Evolutionary conservation across 176 grass and related monocot species (phyloP).

Genomic region (Metroxylon sagu): DNA sequence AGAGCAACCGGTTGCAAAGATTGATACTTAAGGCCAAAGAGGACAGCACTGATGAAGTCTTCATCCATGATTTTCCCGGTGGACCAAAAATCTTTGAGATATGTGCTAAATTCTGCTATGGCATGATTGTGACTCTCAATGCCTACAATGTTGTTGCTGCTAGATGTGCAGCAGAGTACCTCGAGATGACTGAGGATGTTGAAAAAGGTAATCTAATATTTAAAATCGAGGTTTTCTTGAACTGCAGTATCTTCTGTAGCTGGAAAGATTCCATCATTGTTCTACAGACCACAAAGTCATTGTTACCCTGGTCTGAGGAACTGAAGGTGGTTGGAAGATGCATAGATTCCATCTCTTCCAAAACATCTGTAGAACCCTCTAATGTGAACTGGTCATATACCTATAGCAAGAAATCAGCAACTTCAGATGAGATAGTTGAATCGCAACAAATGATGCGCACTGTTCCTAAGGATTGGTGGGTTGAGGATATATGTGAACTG

Average conservation of each 20-base stretch:
- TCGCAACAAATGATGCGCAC: slow-evolving; percentile 21
- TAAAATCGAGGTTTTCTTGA: slow-evolving; percentile 96
- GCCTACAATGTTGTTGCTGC: slow-evolving; percentile 78
- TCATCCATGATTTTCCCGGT: slow-evolving; percentile 58
- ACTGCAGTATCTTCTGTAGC: slow-evolving; percentile 72
- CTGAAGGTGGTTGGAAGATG: slow-evolving; percentile 80
- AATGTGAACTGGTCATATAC: slow-evolving; percentile 88
- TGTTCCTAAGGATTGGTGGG: slow-evolving; percentile 87
- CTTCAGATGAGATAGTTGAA: slow-evolving; percentile 55
- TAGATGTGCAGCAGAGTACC: slow-evolving; percentile 77
- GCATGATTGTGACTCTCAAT: slow-evolving; percentile 84
- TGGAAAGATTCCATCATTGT: slow-evolving; percentile 98
- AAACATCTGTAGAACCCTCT: slow-evolving; percentile 74
- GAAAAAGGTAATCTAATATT: slow-evolving; percentile 96
- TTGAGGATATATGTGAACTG: slow-evolving; percentile 87
- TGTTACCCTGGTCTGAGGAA: slow-evolving; percentile 77
- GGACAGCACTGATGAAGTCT: slow-evolving; percentile 54
- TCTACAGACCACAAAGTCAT: slow-evolving; percentile 65
- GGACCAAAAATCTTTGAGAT: slow-evolving; percentile 74
- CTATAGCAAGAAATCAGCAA: slow-evolving; percentile 49
- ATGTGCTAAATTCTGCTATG: slow-evolving; percentile 97
- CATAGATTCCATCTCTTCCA: slow-evolving; percentile 81
- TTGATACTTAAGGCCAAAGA: slow-evolving; percentile 51
- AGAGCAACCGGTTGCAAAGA: slow-evolving; percentile 69
- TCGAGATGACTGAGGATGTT: slow-evolving; percentile 89